Conservation (phyloP, 1,284 basidiomycete genomes). For the Leccinum griseonigrum region DNA sequence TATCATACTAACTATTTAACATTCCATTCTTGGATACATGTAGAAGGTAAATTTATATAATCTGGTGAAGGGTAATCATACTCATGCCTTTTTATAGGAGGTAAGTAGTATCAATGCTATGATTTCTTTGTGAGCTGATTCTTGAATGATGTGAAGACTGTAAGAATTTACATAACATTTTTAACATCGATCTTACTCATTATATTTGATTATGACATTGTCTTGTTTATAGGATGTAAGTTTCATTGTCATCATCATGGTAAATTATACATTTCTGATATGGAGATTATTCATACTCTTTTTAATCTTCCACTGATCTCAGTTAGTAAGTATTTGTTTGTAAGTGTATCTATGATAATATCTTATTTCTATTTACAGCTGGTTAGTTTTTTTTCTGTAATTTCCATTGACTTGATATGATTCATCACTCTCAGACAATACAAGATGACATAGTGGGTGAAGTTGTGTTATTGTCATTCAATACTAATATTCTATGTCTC, state of each 20-base stretch:
- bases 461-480: background rate
- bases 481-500: background rate
- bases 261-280: background rate
- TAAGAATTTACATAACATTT: background rate
- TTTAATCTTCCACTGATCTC: background rate
- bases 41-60: background rate
- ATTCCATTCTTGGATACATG: background rate
- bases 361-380: background rate
- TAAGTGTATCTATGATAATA: background rate
- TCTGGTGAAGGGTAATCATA: background rate
- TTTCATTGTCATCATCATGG: background rate
- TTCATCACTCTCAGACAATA: background rate
- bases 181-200: background rate
- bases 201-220: background rate
- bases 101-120: background rate
- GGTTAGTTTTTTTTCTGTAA: background rate
- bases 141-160: background rate
- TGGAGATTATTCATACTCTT: background rate
- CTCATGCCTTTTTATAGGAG: background rate
- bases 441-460: background rate
- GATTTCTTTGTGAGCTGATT: background rate
- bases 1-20: background rate
- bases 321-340: background rate
- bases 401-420: background rate
- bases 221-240: background rate